A percentile compares a stretch with the other conserved stretches of the same genome.
These are phyloP conservation scores for Lodderomyces parapsilosis DNA, from an alignment of 1,139 yeast genomes.

Conservation along the genomic window DNA sequence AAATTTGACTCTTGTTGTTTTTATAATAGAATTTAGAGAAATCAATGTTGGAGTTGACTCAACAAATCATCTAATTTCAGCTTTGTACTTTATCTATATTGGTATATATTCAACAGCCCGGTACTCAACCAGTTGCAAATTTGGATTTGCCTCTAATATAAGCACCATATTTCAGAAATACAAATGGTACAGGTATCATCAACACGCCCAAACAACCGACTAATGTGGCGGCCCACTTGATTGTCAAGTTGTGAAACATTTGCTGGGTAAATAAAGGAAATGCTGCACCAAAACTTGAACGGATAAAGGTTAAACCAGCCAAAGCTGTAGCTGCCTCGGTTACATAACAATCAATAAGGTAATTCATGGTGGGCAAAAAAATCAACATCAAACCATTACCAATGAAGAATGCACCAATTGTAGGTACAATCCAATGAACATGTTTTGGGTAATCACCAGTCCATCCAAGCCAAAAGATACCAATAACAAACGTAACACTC, in stretches of 20 bases:
- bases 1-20: too few relatives aligned
- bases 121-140: too few relatives aligned
- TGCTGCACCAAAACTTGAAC: conserved; percentile 57
- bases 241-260: conserved; percentile 74
- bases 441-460: conserved; percentile 66
- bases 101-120: too few relatives aligned
- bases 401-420: conserved; percentile 66
- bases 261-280: conserved; percentile 54
- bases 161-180: conserved; percentile 67
- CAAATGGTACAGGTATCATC: conserved; percentile 71
- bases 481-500: conserved; percentile 66
- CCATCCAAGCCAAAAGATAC: conserved; percentile 86
- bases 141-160: conserved; percentile 51
- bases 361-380: conserved; percentile 75
- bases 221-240: conserved; percentile 81
- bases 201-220: conserved; percentile 65
- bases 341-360: conserved; percentile 77
- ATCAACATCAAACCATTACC: conserved; percentile 77
- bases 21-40: too few relatives aligned
- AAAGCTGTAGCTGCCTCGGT: conserved; percentile 83
- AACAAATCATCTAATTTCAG: too few relatives aligned
- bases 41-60: too few relatives aligned
- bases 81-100: too few relatives aligned
- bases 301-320: conserved; percentile 79
- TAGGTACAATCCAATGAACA: conserved; percentile 85